Evolutionary conservation across 805 yeast genomes (phyloP).

Genomic region (Torulaspora delbrueckii): DNA sequence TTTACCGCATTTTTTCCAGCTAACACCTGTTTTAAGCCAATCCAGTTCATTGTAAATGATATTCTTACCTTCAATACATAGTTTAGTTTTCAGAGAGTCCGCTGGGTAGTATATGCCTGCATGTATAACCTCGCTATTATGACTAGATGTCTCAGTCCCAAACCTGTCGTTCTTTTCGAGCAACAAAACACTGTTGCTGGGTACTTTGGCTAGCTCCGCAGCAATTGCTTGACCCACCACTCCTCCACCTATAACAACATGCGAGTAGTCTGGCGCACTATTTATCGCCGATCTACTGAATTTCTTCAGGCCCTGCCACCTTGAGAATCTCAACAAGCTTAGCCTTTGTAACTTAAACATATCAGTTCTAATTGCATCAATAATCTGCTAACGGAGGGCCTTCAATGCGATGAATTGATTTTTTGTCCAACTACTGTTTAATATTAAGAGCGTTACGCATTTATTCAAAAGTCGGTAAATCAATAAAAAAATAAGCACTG

Average conservation of each 20-base stretch:
- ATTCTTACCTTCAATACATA: slow-evolving; percentile 73
- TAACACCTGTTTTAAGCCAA: slow-evolving; percentile 45
- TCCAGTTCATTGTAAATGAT: slow-evolving; percentile 51
- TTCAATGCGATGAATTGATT: too few relatives aligned
- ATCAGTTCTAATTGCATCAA: not conserved
- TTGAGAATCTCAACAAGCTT: not conserved
- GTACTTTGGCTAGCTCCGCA: slow-evolving; percentile 50
- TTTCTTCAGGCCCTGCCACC: not conserved
- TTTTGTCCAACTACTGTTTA: too few relatives aligned
- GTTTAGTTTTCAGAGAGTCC: slow-evolving; percentile 56
- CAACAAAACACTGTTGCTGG: slow-evolving; percentile 52
- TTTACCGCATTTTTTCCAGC: slow-evolving; percentile 65
- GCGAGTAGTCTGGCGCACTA: slow-evolving; percentile 50
- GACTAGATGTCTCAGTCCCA: slow-evolving; percentile 81
- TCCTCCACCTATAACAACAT: slow-evolving; percentile 78
- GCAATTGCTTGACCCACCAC: slow-evolving; percentile 80
- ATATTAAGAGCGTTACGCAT: not conserved
- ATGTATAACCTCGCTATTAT: slow-evolving; percentile 90
- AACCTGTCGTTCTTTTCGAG: slow-evolving; percentile 61
- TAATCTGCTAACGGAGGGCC: too few relatives aligned
- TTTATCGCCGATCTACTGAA: not conserved
- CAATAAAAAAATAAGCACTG: not conserved
- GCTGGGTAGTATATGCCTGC: slow-evolving; percentile 83
- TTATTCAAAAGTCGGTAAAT: not conserved
- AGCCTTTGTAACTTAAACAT: not conserved